Percentiles rank a stretch among this genome's conserved stretches.
Conservation (phyloP, 2,329 filamentous ascomycete genomes). For the Pochonia chlamydosporia region DNA sequence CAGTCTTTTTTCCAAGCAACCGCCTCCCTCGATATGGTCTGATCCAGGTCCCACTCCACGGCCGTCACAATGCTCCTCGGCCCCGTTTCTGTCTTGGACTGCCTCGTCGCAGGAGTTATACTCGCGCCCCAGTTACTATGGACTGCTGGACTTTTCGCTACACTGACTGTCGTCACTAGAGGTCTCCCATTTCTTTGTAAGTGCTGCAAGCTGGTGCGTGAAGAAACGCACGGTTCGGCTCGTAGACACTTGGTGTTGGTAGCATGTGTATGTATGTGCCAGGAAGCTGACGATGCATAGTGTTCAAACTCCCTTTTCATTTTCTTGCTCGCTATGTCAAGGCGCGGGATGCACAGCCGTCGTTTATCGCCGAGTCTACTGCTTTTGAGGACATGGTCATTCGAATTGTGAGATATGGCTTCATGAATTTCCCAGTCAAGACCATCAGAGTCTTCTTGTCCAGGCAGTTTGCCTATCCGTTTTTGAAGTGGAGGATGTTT, state of each 20-base stretch:
- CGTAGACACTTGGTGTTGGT: background rate
- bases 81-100: constrained; percentile 71
- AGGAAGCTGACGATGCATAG: background rate
- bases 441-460: constrained; percentile 75
- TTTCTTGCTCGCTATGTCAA: constrained; percentile 10
- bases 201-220: constrained; percentile 14
- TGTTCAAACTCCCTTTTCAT: constrained; percentile 7
- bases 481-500: constrained; percentile 69
- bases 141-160: constrained; percentile 57
- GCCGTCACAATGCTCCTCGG: constrained; percentile 58
- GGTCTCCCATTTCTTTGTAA: constrained; percentile 67
- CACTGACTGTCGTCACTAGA: constrained; percentile 50
- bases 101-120: constrained; percentile 64
- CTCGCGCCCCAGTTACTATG: constrained; percentile 66
- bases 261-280: background rate
- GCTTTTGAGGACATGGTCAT: constrained; percentile 73
- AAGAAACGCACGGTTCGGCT: too few relatives aligned
- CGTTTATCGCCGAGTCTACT: constrained; percentile 64
- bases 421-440: constrained; percentile 61
- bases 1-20: too few relatives aligned
- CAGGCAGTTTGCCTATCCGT: constrained; percentile 65
- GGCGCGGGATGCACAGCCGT: constrained; percentile 30
- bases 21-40: too few relatives aligned
- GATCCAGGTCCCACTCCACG: background rate
- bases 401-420: constrained; percentile 72